These are phyloP conservation scores for Articulospora tetracladia DNA, from an alignment of 495 filamentous ascomycete genomes.

Conservation along the genomic window DNA sequence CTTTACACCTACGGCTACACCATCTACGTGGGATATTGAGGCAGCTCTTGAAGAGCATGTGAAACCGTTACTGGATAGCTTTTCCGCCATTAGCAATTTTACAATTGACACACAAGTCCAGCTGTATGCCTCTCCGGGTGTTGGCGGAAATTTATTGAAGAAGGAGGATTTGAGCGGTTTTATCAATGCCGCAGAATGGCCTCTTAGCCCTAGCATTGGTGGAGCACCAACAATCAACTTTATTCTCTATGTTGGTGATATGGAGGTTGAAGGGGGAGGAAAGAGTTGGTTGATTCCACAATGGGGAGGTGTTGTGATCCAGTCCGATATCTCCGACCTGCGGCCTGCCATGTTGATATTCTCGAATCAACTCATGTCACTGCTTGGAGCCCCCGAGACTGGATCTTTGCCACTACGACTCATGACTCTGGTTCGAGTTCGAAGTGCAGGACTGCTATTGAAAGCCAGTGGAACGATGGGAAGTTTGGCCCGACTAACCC, in stretches of 20 bases:
- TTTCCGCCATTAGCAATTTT: constrained; percentile 86
- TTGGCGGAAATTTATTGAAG: constrained; percentile 61
- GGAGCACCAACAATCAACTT: constrained; percentile 93
- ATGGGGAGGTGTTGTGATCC: constrained; percentile 76
- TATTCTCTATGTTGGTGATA: constrained; percentile 72
- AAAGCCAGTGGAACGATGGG: constrained; percentile 92
- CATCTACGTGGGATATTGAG: constrained; percentile 91
- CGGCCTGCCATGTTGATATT: constrained; percentile 82
- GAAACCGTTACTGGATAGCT: constrained; percentile 70
- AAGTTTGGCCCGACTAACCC: constrained; percentile 81
- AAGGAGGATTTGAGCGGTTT: constrained; percentile 90
- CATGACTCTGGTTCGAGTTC: constrained; percentile 76
- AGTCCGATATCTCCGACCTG: constrained; percentile 46
- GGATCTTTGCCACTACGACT: constrained; percentile 80
- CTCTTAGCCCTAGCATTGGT: constrained; percentile 89
- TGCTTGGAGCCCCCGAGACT: constrained; percentile 80
- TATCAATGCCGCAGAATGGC: constrained; percentile 98
- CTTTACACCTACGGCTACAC: constrained; percentile 72
- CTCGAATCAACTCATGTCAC: constrained; percentile 84
- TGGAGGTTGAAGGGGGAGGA: constrained; percentile 64
- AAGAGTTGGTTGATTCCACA: constrained; percentile 94
- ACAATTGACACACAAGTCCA: constrained; percentile 97
- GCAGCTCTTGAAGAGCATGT: constrained; percentile 77
- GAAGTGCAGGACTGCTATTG: constrained; percentile 79
- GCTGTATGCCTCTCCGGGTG: constrained; percentile 80